Evolutionary conservation across 176 grass and related monocot species (phyloP).

Genomic region (Zea luxurians): DNA sequence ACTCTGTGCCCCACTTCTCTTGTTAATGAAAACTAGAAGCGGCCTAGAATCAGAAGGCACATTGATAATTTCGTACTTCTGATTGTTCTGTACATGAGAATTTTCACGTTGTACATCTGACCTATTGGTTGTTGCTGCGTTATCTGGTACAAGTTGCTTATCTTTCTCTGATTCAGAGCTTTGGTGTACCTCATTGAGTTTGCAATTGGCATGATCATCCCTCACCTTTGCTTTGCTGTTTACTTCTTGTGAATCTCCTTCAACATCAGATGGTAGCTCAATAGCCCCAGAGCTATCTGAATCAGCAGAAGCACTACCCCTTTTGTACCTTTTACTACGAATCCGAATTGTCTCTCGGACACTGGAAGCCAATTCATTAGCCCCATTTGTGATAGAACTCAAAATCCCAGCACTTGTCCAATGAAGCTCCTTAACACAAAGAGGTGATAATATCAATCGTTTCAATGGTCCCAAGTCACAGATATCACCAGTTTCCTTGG

Average conservation of each 20-base stretch:
- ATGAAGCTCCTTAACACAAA: constrained; percentile 70
- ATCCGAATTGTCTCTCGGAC: constrained; percentile 61
- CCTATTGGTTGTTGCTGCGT: constrained; percentile 18
- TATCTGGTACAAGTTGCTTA: constrained; percentile 30
- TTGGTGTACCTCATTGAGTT: constrained; percentile 34
- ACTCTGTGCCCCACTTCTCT: constrained; percentile 81
- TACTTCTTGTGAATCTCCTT: constrained; percentile 47
- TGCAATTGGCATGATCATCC: constrained; percentile 40
- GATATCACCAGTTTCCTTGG: constrained; percentile 72
- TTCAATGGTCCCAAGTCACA: constrained; percentile 82
- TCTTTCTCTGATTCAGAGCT: constrained; percentile 43
- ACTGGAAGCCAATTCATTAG: constrained; percentile 79
- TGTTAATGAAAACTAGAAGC: constrained; percentile 86
- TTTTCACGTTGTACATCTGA: constrained; percentile 42
- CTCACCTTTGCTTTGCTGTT: constrained; percentile 28
- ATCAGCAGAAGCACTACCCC: constrained; percentile 28
- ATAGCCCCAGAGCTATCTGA: constrained; percentile 41
- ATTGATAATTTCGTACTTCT: constrained; percentile 63
- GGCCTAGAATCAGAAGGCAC: constrained; percentile 75
- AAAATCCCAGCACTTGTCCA: constrained; percentile 62
- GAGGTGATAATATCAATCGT: constrained; percentile 72
- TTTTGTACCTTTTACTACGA: constrained; percentile 62
- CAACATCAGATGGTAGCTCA: constrained; percentile 43
- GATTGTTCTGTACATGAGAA: constrained; percentile 47
- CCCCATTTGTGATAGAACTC: constrained; percentile 71